phyloP scores from a whole-genome alignment of 2,329 filamentous ascomycete species.

The Diatrype stigma region DNA sequence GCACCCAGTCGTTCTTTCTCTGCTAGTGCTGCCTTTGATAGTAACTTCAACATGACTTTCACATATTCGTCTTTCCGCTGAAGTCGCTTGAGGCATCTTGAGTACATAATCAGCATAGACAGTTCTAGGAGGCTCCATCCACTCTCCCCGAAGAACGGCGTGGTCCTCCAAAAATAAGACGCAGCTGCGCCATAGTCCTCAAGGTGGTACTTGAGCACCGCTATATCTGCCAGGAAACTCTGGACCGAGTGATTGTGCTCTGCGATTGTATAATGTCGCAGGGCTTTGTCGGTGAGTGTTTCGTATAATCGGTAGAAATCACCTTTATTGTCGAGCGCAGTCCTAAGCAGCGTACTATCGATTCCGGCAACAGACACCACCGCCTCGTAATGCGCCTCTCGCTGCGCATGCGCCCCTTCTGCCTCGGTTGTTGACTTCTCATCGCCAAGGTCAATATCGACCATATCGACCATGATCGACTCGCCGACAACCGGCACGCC shows the following conservation, averaged over 20 bases:
- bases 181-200: conserved; percentile 71
- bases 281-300: conserved; percentile 76
- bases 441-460: conserved; percentile 53
- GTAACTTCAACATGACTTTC: conserved; percentile 66
- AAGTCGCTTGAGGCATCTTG: conserved; percentile 74
- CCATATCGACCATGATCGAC: conserved; percentile 43
- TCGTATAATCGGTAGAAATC: conserved; percentile 67
- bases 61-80: conserved; percentile 76
- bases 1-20: conserved; percentile 45
- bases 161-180: conserved; percentile 72
- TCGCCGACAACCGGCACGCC: conserved; percentile 50
- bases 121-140: conserved; percentile 78
- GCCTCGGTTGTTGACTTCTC: conserved; percentile 30
- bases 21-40: conserved; percentile 60
- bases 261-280: conserved; percentile 78
- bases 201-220: conserved; percentile 74
- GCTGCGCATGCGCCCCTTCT: conserved; percentile 7
- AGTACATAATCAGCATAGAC: conserved; percentile 81
- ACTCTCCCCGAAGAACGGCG: conserved; percentile 72
- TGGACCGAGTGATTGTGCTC: conserved; percentile 75
- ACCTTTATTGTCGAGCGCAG: conserved; percentile 56
- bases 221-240: conserved; percentile 76
- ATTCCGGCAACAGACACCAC: conserved; percentile 41
- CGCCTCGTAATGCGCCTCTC: conserved; percentile 8
- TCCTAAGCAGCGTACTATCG: conserved; percentile 52